phyloP scores from a whole-genome alignment of 1,284 basidiomycete species.

The Ustanciosporium gigantosporum region DNA sequence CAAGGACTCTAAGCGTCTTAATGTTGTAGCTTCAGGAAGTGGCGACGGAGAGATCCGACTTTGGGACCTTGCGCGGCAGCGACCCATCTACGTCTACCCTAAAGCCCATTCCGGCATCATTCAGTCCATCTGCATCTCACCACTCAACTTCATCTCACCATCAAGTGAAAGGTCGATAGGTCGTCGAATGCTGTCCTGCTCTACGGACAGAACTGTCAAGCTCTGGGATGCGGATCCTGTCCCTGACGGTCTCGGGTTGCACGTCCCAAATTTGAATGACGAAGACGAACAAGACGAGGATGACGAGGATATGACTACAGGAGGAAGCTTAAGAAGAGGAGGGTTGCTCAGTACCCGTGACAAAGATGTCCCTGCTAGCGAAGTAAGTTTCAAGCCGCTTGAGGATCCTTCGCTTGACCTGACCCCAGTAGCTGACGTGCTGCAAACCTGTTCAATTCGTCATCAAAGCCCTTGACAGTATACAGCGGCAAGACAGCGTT shows the following conservation, averaged over 20 bases:
- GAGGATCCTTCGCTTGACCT: background rate
- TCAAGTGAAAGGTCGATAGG: constrained; percentile 45
- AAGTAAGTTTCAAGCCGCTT: constrained; percentile 15
- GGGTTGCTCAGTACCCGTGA: constrained; percentile 50
- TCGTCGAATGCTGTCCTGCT: constrained; percentile 81
- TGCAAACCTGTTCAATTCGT: no score
- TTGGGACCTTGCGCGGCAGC: constrained; percentile 78
- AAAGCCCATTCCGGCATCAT: constrained; percentile 91
- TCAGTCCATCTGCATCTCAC: constrained; percentile 71
- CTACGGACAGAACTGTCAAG: constrained; percentile 87
- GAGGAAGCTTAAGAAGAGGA: constrained; percentile 38
- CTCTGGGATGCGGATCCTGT: constrained; percentile 72
- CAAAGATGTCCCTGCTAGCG: constrained; percentile 35
- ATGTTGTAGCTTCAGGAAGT: constrained; percentile 85
- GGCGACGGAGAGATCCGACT: constrained; percentile 94
- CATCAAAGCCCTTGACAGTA: constrained; percentile 40
- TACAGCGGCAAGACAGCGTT: constrained; percentile 54
- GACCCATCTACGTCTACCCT: constrained; percentile 72
- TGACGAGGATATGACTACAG: constrained; percentile 46
- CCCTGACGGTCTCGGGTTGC: constrained; percentile 60
- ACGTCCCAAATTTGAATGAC: constrained; percentile 36
- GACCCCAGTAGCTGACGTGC: no score
- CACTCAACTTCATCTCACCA: constrained; percentile 65
- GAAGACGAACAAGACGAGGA: constrained; percentile 57
- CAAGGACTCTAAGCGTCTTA: constrained; percentile 76